phyloP scores from a whole-genome alignment of 140 eudicot species.

The Ambrosia hybrid region DNA sequence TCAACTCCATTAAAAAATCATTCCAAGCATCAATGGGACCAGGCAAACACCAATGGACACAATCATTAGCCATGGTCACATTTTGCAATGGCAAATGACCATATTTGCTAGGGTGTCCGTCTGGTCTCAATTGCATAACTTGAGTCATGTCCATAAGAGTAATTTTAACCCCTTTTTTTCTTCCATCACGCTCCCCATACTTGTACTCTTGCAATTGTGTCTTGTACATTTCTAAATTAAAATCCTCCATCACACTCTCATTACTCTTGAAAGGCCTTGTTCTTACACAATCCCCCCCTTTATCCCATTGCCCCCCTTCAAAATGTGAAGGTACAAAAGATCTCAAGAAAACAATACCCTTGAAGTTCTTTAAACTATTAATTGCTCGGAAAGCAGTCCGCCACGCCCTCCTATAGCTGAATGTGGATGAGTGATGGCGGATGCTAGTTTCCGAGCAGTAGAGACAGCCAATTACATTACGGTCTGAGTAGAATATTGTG shows the following conservation, averaged over 20 bases:
- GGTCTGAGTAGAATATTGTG: constrained; percentile 42
- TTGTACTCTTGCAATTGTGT: constrained; percentile 49
- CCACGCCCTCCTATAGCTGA: constrained; percentile 49
- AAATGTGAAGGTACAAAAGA: constrained; percentile 68
- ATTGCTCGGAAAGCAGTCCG: constrained; percentile 55
- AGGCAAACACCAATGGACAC: constrained; percentile 78
- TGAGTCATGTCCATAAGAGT: constrained; percentile 47
- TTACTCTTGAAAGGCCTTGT: constrained; percentile 48
- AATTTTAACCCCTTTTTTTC: constrained; percentile 36
- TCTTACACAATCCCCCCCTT: constrained; percentile 68
- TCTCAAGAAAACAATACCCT: constrained; percentile 49
- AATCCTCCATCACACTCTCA: constrained; percentile 45
- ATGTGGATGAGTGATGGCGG: constrained; percentile 36
- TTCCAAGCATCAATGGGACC: constrained; percentile 69
- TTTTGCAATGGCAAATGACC: constrained; percentile 54
- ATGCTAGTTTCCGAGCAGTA: constrained; percentile 40
- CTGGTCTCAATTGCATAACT: constrained; percentile 56
- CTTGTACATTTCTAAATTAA: constrained; percentile 49
- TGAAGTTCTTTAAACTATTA: constrained; percentile 33
- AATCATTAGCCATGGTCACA: constrained; percentile 46
- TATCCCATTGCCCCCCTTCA: constrained; percentile 66
- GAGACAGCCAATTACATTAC: constrained; percentile 45
- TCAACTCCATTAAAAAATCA: constrained; percentile 60
- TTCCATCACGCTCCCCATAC: constrained; percentile 45
- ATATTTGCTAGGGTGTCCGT: constrained; percentile 63